These are phyloP conservation scores for Boletellus deceptivus DNA, from an alignment of 1,284 basidiomycete genomes.

Conservation along the genomic window DNA sequence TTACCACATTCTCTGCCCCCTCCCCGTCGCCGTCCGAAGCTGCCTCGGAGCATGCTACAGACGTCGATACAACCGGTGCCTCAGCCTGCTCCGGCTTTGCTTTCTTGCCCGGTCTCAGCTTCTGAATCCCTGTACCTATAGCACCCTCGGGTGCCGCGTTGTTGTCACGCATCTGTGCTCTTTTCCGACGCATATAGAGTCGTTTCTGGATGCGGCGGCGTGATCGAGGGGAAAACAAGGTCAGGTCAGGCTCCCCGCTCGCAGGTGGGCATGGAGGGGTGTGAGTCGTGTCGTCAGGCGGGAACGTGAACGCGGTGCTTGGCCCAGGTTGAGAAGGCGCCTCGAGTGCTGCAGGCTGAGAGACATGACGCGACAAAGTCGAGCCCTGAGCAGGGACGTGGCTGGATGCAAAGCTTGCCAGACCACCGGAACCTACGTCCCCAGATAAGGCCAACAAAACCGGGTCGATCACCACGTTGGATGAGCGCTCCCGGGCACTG, in stretches of 20 bases:
- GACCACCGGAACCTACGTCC: not conserved
- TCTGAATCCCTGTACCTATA: slow-evolving; percentile 9
- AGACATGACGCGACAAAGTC: not conserved
- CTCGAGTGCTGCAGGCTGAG: slow-evolving; percentile 1
- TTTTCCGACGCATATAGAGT: slow-evolving; percentile 69
- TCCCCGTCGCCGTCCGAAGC: slow-evolving; percentile 15
- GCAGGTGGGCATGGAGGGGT: slow-evolving; percentile 5
- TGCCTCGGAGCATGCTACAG: slow-evolving; percentile 11
- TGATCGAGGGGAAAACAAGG: slow-evolving; percentile 47
- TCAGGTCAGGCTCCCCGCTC: slow-evolving; percentile 16
- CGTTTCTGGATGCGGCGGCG: slow-evolving; percentile 60
- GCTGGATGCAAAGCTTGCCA: not conserved
- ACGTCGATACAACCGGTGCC: not conserved
- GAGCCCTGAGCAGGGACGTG: not conserved
- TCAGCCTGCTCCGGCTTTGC: slow-evolving; percentile 11
- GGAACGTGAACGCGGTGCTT: not conserved
- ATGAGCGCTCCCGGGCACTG: not conserved
- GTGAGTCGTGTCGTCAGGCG: not conserved
- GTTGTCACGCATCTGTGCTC: slow-evolving; percentile 39
- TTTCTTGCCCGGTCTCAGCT: slow-evolving; percentile 33
- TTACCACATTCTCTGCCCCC: slow-evolving; percentile 9
- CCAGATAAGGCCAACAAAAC: slow-evolving; percentile 21
- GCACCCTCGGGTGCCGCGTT: not conserved
- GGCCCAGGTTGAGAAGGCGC: not conserved
- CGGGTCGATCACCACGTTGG: slow-evolving; percentile 22